Conservation (phyloP, 2,329 filamentous ascomycete genomes). For the Hypoxylon sp. region DNA sequence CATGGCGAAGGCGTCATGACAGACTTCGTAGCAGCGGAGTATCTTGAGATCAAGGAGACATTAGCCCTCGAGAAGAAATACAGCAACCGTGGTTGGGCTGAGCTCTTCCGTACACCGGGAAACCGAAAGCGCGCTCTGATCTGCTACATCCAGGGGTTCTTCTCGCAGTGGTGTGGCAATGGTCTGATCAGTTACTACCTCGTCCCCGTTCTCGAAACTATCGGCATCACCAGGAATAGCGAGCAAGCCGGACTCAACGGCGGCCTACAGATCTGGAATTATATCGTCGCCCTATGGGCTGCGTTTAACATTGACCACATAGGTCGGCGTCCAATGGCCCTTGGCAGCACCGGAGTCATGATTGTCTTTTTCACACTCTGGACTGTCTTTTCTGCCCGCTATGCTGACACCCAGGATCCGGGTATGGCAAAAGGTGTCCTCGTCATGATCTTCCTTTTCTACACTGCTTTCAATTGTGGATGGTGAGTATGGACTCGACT, state of each 20-base stretch:
- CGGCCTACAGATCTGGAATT: constrained; percentile 56
- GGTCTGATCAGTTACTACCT: constrained; percentile 57
- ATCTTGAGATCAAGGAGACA: constrained; percentile 43
- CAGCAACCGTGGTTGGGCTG: constrained; percentile 52
- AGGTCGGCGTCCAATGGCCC: constrained; percentile 53
- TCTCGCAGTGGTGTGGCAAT: constrained; percentile 53
- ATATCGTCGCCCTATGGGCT: constrained; percentile 54
- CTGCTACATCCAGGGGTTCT: constrained; percentile 36
- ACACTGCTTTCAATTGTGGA: constrained; percentile 18
- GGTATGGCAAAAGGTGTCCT: constrained; percentile 19
- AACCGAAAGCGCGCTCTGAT: constrained; percentile 47
- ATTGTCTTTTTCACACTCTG: constrained; percentile 16
- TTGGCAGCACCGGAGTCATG: constrained; percentile 14
- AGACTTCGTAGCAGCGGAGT: neutral
- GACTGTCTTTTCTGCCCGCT: constrained; percentile 15
- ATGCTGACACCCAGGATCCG: constrained; percentile 11
- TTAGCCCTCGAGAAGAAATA: constrained; percentile 57
- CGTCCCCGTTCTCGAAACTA: constrained; percentile 55
- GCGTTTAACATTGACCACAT: constrained; percentile 60
- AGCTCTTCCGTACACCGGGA: constrained; percentile 37
- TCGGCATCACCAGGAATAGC: constrained; percentile 56
- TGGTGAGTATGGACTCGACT: constrained; percentile 12
- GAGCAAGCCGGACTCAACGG: constrained; percentile 59
- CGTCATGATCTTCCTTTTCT: constrained; percentile 21
- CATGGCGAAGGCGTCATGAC: constrained; percentile 15